A percentile compares a stretch with the other conserved stretches of the same genome.
phyloP scores from a whole-genome alignment of 106 monocot genomes.

The Dendrobium nobile region DNA sequence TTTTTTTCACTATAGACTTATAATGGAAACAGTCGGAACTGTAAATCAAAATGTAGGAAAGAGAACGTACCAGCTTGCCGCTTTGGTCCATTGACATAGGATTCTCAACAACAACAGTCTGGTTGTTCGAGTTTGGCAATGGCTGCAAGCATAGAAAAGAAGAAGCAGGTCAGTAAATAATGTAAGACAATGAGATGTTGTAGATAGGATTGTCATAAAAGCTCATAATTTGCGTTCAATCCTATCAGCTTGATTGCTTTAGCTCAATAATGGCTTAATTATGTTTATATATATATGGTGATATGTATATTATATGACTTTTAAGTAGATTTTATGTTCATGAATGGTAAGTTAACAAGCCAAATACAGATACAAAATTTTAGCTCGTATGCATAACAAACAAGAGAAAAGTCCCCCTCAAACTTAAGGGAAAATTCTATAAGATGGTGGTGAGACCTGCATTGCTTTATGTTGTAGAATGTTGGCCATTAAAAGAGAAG shows the following conservation, averaged over 20 bases:
- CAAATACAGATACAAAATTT: too few relatives aligned
- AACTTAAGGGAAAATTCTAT: too few relatives aligned
- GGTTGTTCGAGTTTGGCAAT: slow-evolving; percentile 19
- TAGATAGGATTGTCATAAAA: not conserved
- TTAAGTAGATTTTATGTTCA: too few relatives aligned
- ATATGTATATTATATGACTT: too few relatives aligned
- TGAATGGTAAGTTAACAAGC: too few relatives aligned
- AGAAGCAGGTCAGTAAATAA: not conserved
- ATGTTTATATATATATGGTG: too few relatives aligned
- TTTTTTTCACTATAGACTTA: not conserved
- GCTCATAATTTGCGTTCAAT: too few relatives aligned
- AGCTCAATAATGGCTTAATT: not conserved
- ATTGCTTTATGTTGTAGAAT: too few relatives aligned
- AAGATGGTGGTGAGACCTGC: too few relatives aligned
- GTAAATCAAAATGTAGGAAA: slow-evolving; percentile 1
- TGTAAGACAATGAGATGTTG: not conserved
- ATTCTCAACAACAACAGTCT: slow-evolving; percentile 68
- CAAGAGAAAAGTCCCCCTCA: too few relatives aligned
- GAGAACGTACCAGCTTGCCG: slow-evolving; percentile 45
- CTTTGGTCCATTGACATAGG: slow-evolving; percentile 59
- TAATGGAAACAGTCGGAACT: not conserved
- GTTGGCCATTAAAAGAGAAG: too few relatives aligned
- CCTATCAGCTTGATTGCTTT: not conserved
- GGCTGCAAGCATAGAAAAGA: not conserved
- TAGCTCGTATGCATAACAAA: too few relatives aligned